Evolutionary conservation across 2,329 filamentous ascomycete species (phyloP).

Genomic region (Aspergillus thermomutatus): DNA sequence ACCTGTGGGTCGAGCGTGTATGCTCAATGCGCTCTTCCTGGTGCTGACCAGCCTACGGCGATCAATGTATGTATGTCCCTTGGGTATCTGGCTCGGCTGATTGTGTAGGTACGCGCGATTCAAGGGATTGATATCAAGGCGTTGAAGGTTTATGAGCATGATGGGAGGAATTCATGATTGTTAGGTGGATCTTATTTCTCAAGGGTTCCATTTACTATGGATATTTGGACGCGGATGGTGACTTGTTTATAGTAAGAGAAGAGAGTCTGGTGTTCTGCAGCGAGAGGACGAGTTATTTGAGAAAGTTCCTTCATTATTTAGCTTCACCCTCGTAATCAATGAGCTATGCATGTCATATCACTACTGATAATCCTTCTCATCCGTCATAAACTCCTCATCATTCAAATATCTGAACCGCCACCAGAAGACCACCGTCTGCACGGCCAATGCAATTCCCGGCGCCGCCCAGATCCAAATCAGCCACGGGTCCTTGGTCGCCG

Average conservation of each 20-base stretch:
- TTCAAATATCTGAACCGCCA: constrained; percentile 47
- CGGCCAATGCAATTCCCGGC: constrained; percentile 47
- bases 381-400: constrained; percentile 46
- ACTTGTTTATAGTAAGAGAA: neutral
- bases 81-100: neutral
- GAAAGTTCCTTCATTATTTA: too few species aligned
- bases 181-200: too few species aligned
- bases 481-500: constrained; percentile 46
- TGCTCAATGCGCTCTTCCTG: constrained; percentile 14
- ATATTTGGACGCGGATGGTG: neutral
- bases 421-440: constrained; percentile 49
- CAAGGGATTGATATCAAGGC: constrained; percentile 23
- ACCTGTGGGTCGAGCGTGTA: constrained; percentile 30
- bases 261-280: too few species aligned
- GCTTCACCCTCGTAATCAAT: too few species aligned
- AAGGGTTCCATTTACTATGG: neutral
- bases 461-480: constrained; percentile 50
- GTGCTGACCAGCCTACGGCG: constrained; percentile 19
- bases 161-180: constrained; percentile 2
- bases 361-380: constrained; percentile 12
- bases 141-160: constrained; percentile 23
- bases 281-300: too few species aligned
- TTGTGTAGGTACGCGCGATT: constrained; percentile 22
- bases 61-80: constrained; percentile 25
- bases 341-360: neutral